These are phyloP conservation scores for Penstemon davidsonii DNA, from an alignment of 257 asterid species.

Conservation along the genomic window DNA sequence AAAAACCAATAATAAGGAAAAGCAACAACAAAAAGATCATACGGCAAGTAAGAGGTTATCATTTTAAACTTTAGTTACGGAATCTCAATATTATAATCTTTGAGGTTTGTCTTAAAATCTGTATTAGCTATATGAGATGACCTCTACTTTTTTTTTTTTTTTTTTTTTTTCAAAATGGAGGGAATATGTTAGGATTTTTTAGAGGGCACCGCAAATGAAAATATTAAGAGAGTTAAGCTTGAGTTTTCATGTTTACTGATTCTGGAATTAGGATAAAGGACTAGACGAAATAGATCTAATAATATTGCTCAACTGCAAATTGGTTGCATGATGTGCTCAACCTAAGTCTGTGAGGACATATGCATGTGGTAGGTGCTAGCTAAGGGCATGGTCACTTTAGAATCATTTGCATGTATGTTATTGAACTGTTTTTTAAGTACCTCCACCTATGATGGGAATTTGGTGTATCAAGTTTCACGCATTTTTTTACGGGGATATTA, in stretches of 20 bases:
- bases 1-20: background rate
- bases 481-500: slow-evolving; percentile 18
- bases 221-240: slow-evolving; percentile 1
- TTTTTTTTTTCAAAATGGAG: slow-evolving; percentile 5
- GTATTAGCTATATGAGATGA: background rate
- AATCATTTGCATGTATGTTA: slow-evolving; percentile 18
- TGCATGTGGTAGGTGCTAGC: background rate
- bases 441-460: slow-evolving; percentile 13
- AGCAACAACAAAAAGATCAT: background rate
- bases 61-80: slow-evolving; percentile 2
- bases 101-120: slow-evolving; percentile 11
- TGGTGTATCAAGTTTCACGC: slow-evolving; percentile 14
- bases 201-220: slow-evolving; percentile 6
- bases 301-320: slow-evolving; percentile 2
- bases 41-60: slow-evolving; percentile 6
- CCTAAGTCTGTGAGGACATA: background rate
- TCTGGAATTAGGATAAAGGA: slow-evolving; percentile 13
- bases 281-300: slow-evolving; percentile 6
- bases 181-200: background rate
- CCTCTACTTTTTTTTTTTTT: background rate
- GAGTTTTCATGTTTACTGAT: slow-evolving; percentile 1
- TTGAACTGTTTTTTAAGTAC: background rate
- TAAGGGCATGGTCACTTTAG: background rate
- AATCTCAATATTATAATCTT: slow-evolving; percentile 1
- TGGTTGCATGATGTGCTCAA: slow-evolving; percentile 16